Percentiles rank a stretch among this genome's conserved stretches.
These are phyloP conservation scores for Trametes punicea DNA, from an alignment of 768 basidiomycete species.

Conservation along the genomic window DNA sequence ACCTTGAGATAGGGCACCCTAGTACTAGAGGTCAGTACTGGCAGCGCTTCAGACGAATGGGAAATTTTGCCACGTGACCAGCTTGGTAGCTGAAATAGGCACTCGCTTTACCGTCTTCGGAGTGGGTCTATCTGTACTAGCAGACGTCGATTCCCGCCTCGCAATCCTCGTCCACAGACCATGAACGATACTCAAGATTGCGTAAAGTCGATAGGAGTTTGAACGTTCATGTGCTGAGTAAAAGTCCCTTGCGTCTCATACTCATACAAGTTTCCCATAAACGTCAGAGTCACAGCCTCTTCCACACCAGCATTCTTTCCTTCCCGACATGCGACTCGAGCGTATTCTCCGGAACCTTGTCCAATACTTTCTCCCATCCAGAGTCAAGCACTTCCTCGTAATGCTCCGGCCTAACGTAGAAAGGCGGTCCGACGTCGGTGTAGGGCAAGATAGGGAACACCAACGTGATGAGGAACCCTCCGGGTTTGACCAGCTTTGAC, in stretches of 20 bases:
- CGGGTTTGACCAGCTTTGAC: conserved; percentile 51
- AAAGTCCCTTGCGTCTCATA: background rate
- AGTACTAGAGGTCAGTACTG: background rate
- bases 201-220: background rate
- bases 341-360: conserved; percentile 47
- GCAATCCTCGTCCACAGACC: too few species aligned
- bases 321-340: conserved; percentile 40
- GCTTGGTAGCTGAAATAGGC: background rate
- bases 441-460: conserved; percentile 49
- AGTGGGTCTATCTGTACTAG: too few species aligned
- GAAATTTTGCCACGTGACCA: conserved; percentile 16
- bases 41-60: conserved; percentile 3
- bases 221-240: too few species aligned
- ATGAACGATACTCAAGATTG: background rate
- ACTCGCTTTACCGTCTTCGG: background rate
- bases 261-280: background rate
- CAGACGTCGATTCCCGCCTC: too few species aligned
- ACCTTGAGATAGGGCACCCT: too few species aligned
- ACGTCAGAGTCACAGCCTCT: conserved; percentile 23
- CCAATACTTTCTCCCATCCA: conserved; percentile 52
- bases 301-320: conserved; percentile 57
- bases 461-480: conserved; percentile 60
- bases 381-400: conserved; percentile 49
- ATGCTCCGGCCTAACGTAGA: conserved; percentile 53
- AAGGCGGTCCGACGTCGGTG: conserved; percentile 56